Evolutionary conservation across 2,329 filamentous ascomycete genomes (phyloP), one percentile per base, ranked within the genome.

Genomic region (Metarhizium sp.): DNA sequence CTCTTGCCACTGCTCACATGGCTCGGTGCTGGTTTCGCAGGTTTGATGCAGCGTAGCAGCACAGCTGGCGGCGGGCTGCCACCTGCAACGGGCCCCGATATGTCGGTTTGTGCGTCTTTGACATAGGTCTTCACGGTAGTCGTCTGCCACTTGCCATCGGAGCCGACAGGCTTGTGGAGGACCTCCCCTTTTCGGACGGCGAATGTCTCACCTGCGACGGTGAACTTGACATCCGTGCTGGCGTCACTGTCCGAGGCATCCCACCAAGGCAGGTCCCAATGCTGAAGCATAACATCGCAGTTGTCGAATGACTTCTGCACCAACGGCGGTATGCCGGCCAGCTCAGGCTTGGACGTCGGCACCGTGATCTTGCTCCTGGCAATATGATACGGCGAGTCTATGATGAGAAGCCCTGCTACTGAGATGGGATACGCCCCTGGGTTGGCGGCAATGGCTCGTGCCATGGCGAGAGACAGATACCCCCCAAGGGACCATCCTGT

Each of bases 401-500:
- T 64, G 52, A 68, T 55, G 40, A 68, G 55, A 4, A 66, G 52
- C 43, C 66, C 65, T 14, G 61, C 59, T 16, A 68, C 57, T 47
- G 54, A 59, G 50, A 68, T 57, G 29, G 59, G 57, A 29, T 57
- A 55, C 20, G 58, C 51, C 4, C 58, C 60, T 4, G 62, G 59
- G 29, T 61, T 59, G 8, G 59, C 57, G 25, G 64, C 64, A 25
- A 67, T 55, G 42, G 63, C 59, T 42, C 61, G 59, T 13, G 66
- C 57, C 20, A 68, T 63, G 16, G 60, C 51, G 14, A 68, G 30
- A 16, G 65, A 61, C 25, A 68, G 57, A 53, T 53, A 64, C 47
- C 66, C 66, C 7, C 66, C 66, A 25, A 68, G 63, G 29, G 66
- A 68, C 66, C 66, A 68, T 48, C 66, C 65, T 67, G 30, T 13